Evolutionary conservation across 2,329 filamentous ascomycete genomes (phyloP), one percentile per base, ranked within the genome.

Genomic region (Dactylellina leptospora): DNA sequence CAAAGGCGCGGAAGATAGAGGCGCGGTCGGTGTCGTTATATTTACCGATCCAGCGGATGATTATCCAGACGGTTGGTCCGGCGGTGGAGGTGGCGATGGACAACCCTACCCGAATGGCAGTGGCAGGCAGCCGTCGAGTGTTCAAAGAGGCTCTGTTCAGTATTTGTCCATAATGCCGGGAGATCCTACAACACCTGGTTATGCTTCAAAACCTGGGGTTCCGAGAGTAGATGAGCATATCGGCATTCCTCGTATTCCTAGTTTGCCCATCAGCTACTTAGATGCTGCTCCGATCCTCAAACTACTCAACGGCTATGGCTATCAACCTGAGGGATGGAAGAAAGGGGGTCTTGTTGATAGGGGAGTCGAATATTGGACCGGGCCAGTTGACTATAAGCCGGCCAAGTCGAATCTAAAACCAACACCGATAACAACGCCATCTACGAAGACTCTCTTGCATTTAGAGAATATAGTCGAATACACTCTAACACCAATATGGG

Each of bases 171-270:
- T 88, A 86, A 86, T 96, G 4, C 81, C 96, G 0, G 95, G 95
- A 36, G 95, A 99, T 80, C 89, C 93, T 13, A 84, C 97, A 45
- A 96, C 92, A 0, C 95, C 95, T 2, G 93, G 93, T 3, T 93
- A 88, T 84, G 88, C 91, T 70, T 92, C 89, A 79, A 88, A 85
- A 47, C 82, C 85, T n/a, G 68, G 68, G 0, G 83, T 99, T 8
- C 86, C 88, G n/a, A 85, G 89, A 55, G 97, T 5, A 2, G 45
- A 58, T 47, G 56, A 44, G 8, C 40, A 59, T 10, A 53, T 33
- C 9, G 68, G 53, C 2, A 62, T 97, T 47, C 95, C 95, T 0
- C 96, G 92, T 79, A 81, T 99, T 54, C 95, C 95, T 0, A 83
- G 68, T 60, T 33, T 97, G 0, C 93, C 93, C 3, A 90, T 97